Evolutionary conservation across 2,329 filamentous ascomycete genomes (phyloP), one percentile per base, ranked within the genome.

Genomic region (Paecilomyces niveus): DNA sequence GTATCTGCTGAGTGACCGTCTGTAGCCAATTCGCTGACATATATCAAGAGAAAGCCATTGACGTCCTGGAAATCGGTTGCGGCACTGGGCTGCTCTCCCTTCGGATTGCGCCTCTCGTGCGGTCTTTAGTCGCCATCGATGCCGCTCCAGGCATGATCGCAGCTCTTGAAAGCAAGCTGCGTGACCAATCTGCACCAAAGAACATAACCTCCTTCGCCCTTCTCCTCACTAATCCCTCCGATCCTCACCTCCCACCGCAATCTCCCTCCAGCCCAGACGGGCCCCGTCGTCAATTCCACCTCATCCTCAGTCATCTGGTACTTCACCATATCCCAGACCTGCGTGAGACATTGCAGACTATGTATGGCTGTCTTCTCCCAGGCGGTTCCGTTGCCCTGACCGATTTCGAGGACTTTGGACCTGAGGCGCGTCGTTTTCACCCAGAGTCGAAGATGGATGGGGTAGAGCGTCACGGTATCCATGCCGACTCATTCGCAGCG

Each of bases 331-430:
- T 85, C 21, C 73, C 78, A 0, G 75, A 78, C 51, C 67, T 84
- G 6, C 60, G 65, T 1, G 59, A 66, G 0, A 70, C 83, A 1
- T 68, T 85, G 22, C 59, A 55, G 3, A 80, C 78, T 1, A 75
- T 84, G 67, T 68, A 75, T 26, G 78, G 74, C 5, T 80, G 78
- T 45, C 68, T 85, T 51, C 76, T 72, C 57, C 67, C 73, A 0
- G 81, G 80, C 0, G 83, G 81, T 0, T 64, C 68, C 55, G 72
- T 84, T 0, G 80, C 80, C 1, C 67, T 85, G 62, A 85, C 82
- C 1, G 83, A 85, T 64, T 85, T 81, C 65, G 81, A 85, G 65
- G 78, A 85, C 61, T 81, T 80, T 65, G 83, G 83, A 0, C 76
- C 77, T 0, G 78, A 79, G 51, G 80, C 81, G 1, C 71, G 77